Conservation (phyloP, 2,329 filamentous ascomycete species). For the Fusarium albidum region DNA sequence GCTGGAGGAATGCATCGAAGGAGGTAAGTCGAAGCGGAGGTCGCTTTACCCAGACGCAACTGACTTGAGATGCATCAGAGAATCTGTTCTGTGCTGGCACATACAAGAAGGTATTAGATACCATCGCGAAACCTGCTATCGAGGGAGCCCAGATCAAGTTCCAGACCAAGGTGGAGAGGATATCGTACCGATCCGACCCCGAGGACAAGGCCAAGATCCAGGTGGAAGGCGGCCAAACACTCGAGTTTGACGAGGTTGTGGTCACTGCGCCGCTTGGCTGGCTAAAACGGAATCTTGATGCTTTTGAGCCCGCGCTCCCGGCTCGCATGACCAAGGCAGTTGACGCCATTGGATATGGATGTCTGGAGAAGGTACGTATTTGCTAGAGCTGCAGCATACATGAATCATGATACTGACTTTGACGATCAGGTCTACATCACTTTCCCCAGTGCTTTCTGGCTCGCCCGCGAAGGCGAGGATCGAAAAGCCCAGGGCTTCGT, state of each 20-base stretch:
- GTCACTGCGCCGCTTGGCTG: constrained; percentile 74
- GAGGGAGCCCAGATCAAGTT: constrained; percentile 63
- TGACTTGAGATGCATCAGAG: constrained; percentile 48
- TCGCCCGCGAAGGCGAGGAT: constrained; percentile 48
- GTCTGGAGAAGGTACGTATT: constrained; percentile 70
- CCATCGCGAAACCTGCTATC: constrained; percentile 65
- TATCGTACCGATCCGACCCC: constrained; percentile 44
- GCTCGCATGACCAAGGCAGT: constrained; percentile 67
- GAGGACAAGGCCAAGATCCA: constrained; percentile 52
- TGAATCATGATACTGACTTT: constrained; percentile 4
- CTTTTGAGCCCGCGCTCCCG: constrained; percentile 70
- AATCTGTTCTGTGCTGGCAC: constrained; percentile 69
- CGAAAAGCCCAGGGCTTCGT: constrained; percentile 70
- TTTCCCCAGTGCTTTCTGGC: constrained; percentile 82
- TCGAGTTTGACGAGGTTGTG: constrained; percentile 73
- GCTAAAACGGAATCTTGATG: constrained; percentile 66
- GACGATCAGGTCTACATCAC: constrained; percentile 63
- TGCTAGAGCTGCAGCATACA: neutral
- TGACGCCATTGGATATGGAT: constrained; percentile 71
- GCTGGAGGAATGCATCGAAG: constrained; percentile 81
- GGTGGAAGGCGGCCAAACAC: constrained; percentile 52
- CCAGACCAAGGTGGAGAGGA: constrained; percentile 55
- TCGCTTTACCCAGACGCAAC: neutral
- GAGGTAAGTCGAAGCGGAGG: constrained; percentile 53
- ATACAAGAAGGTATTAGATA: constrained; percentile 65